Evolutionary conservation across 768 basidiomycete species (phyloP).

Genomic region (Serpula lacrymans): DNA sequence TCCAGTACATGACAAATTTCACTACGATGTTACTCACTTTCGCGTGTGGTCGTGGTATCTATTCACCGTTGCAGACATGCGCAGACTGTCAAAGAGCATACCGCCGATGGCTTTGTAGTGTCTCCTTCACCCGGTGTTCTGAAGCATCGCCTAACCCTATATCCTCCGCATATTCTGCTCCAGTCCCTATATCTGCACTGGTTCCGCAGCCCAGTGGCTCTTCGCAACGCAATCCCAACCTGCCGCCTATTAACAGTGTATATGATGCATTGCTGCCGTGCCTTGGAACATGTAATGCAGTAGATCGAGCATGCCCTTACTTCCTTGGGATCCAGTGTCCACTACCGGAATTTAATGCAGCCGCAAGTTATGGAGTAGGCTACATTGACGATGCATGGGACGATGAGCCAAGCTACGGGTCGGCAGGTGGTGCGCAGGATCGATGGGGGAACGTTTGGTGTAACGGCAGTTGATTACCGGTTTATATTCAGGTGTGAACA

Average conservation of each 20-base stretch:
- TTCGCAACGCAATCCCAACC: slow-evolving; percentile 41
- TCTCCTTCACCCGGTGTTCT: slow-evolving; percentile 72
- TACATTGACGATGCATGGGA: slow-evolving; percentile 56
- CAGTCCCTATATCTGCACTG: slow-evolving; percentile 49
- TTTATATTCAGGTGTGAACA: not conserved
- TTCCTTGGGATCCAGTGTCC: slow-evolving; percentile 75
- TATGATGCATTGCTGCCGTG: slow-evolving; percentile 76
- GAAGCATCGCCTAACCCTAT: slow-evolving; percentile 40
- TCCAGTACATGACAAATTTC: slow-evolving; percentile 68
- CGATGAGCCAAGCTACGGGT: slow-evolving; percentile 46
- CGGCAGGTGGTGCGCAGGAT: slow-evolving; percentile 57
- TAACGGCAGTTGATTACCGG: slow-evolving; percentile 32
- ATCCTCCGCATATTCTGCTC: slow-evolving; percentile 15
- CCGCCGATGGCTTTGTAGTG: slow-evolving; percentile 71
- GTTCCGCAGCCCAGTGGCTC: slow-evolving; percentile 37
- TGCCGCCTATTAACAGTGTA: slow-evolving; percentile 40
- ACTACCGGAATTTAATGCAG: slow-evolving; percentile 54
- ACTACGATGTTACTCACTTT: slow-evolving; percentile 67
- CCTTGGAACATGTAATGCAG: slow-evolving; percentile 70
- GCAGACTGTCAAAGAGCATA: slow-evolving; percentile 72
- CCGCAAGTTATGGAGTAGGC: slow-evolving; percentile 70
- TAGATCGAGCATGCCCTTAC: slow-evolving; percentile 73
- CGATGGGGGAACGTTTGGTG: slow-evolving; percentile 79
- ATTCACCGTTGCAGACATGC: slow-evolving; percentile 77
- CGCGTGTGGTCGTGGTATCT: slow-evolving; percentile 76